phyloP scores from a whole-genome alignment of 129 eudicot species.

The Glebionis coronaria region DNA sequence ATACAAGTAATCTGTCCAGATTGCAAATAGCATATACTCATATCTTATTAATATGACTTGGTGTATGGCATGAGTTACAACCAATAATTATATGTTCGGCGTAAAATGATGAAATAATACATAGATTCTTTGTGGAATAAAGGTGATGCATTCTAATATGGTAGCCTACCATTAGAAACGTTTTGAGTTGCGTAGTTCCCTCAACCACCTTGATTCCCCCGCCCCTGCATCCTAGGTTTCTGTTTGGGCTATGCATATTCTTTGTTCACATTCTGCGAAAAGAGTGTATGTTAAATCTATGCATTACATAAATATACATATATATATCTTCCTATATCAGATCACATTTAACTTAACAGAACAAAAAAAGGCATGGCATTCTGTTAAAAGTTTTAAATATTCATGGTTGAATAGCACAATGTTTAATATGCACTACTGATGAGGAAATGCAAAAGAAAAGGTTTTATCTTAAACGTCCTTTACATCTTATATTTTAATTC shows the following conservation, averaged over 20 bases:
- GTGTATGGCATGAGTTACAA: no score
- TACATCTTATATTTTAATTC: no score
- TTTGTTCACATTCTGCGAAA: conserved; percentile 50
- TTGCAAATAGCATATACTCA: no score
- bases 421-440: no score
- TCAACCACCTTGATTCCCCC: conserved; percentile 60
- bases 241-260: conserved; percentile 58
- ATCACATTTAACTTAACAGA: not conserved
- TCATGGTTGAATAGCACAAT: no score
- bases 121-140: not conserved
- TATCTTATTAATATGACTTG: no score
- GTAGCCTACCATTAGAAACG: conserved; percentile 48
- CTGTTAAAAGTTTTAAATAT: conserved; percentile 7
- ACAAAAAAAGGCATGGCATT: not conserved
- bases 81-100: not conserved
- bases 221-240: conserved; percentile 69
- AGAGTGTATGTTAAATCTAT: not conserved
- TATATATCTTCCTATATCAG: not conserved
- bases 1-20: not conserved
- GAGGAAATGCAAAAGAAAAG: no score
- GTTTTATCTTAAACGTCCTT: no score
- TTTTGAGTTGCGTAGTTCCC: conserved; percentile 58
- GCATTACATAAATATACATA: no score
- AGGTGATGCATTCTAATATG: no score
- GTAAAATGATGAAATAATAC: not conserved